Evolutionary conservation across 768 basidiomycete species (phyloP).

Genomic region (Leccinum rimulosum): DNA sequence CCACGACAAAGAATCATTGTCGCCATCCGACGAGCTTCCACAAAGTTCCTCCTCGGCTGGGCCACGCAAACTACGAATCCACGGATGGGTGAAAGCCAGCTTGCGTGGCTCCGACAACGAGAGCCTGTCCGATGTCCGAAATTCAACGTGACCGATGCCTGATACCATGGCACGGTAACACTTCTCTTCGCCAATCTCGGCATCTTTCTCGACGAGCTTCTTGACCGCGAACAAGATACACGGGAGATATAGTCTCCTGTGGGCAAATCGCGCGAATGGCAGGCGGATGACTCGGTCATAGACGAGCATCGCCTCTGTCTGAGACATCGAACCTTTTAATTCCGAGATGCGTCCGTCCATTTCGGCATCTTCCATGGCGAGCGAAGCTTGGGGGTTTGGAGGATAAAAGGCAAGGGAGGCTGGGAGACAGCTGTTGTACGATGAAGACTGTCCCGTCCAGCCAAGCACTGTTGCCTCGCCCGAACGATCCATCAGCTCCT

Average conservation of each 20-base stretch:
- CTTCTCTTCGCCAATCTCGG: background rate
- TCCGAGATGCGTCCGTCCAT: background rate
- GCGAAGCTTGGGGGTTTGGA: no score
- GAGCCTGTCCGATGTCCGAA: background rate
- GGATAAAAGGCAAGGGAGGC: no score
- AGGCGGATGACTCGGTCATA: background rate
- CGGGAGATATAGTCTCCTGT: slow-evolving; percentile 6
- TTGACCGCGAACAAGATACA: slow-evolving; percentile 9
- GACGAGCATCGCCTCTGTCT: background rate
- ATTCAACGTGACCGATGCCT: slow-evolving; percentile 3
- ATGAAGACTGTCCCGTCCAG: no score
- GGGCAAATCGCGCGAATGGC: background rate
- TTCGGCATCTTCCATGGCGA: background rate
- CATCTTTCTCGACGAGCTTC: background rate
- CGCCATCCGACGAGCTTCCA: background rate
- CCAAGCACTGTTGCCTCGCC: no score
- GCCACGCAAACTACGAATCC: slow-evolving; percentile 9
- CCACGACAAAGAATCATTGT: background rate
- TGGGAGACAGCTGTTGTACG: no score
- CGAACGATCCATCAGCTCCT: no score
- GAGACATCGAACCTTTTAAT: background rate
- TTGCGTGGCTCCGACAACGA: background rate
- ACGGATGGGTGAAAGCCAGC: slow-evolving; percentile 8
- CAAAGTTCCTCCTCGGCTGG: background rate
- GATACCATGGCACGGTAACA: background rate